Base-by-base conservation (phyloP, 176 grass and related monocot species). In the Aegilops umbellulata region DNA sequence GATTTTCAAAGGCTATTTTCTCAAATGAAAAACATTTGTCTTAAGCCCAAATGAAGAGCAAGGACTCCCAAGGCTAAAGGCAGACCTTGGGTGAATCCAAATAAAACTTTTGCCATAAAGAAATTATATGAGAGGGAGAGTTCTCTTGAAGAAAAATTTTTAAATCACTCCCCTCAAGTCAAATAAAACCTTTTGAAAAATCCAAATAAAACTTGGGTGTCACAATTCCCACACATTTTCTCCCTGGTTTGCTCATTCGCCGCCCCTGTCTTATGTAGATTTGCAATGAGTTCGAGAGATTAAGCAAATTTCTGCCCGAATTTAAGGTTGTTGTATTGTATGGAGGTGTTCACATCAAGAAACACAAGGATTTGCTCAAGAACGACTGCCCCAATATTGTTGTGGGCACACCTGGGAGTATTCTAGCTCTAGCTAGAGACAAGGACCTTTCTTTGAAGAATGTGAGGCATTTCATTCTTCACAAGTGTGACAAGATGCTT, bases 391-490 rank as follows among this genome's bases (percentile, higher is more conserved):
- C 94, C 63, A 92, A 99, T 74, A 97, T 99, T 83, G 94, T 99
- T 32, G 97, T 99, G 4, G 97, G 97, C 17, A 99, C 92, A 6
- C 86, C 86, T 44, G 90, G 90, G 65, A 91, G 90, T 77, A 91
- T 91, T 26, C 86, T 91, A 6, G 90, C 90, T 70, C 92, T 99
- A 57, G 89, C 90, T 4, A 94, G 94, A 74, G 97, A 96, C 0
- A 99, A 99, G 86, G 94, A 94, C 81, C 94, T 99, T 75, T 94
- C 94, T 75, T 82, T 99, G 80, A 99, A 99, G 94, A 99, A 99
- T 79, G 94, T 99, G 82, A 90, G 97, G 82, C 97, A 99, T 86
- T 99, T 96, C 89, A 99, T 99, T 61, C 97, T 99, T 47, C 94
- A 99, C 81, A 92, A 99, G 89, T 99, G 97, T 53, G 97, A 99